phyloP scores from a whole-genome alignment of 306 rosid genomes.

The Ammopiptanthus mongolicus region DNA sequence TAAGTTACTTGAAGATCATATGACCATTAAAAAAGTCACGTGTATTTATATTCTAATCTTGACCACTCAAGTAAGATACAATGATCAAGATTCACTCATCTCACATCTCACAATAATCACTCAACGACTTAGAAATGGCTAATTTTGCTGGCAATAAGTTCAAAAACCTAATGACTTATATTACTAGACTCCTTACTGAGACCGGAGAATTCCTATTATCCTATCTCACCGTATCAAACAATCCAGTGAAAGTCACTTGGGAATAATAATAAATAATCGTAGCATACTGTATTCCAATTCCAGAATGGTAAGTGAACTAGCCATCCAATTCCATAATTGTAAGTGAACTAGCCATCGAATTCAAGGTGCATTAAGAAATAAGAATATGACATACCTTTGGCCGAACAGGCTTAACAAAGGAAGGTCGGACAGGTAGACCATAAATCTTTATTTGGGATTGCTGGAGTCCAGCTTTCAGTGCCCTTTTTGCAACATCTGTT shows the following conservation, averaged over 20 bases:
- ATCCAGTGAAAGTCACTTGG: neutral
- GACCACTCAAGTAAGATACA: too few species aligned
- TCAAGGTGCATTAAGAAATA: neutral
- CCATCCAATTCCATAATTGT: conserved; percentile 10
- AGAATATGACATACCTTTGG: conserved; percentile 65
- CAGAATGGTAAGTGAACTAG: neutral
- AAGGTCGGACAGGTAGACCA: conserved; percentile 89
- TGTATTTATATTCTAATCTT: too few species aligned
- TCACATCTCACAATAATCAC: too few species aligned
- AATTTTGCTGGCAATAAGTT: neutral
- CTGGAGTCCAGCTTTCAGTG: conserved; percentile 85
- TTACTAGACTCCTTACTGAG: neutral
- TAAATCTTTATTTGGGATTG: conserved; percentile 79
- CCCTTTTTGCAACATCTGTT: conserved; percentile 76
- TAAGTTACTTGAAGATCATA: too few species aligned
- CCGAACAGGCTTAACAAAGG: conserved; percentile 78
- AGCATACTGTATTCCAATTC: neutral
- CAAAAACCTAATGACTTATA: neutral
- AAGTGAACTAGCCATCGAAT: neutral
- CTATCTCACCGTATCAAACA: neutral
- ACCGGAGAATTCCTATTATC: neutral
- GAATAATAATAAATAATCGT: neutral
- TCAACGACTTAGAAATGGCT: too few species aligned
- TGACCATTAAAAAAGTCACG: too few species aligned
- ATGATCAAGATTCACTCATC: too few species aligned